Evolutionary conservation across 108 stramenopile species (phyloP).

Genomic region (Schizochytrium sp.): DNA sequence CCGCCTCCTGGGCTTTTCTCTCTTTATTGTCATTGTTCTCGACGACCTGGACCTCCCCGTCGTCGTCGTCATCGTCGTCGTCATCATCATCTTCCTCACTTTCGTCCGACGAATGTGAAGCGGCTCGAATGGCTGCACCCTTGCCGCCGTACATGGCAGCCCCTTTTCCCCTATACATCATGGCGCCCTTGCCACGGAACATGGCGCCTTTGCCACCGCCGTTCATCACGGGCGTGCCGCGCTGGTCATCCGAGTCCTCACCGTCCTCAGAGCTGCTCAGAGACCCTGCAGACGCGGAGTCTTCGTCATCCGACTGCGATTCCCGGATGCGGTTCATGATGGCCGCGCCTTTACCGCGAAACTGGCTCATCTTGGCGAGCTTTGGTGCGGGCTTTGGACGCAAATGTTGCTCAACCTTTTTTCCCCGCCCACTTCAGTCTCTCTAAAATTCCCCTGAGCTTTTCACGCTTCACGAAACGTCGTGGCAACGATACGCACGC

Average conservation of each 20-base stretch:
- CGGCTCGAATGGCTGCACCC: neutral
- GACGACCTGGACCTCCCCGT: neutral
- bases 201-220: neutral
- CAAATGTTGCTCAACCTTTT: too few species aligned
- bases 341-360: neutral
- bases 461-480: too few species aligned
- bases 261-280: neutral
- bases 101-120: neutral
- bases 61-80: neutral
- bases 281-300: neutral
- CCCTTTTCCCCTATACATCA: neutral
- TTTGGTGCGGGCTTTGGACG: too few species aligned
- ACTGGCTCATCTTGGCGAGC: neutral
- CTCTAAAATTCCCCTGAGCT: too few species aligned
- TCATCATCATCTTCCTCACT: neutral
- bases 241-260: neutral
- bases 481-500: too few species aligned
- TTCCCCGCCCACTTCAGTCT: too few species aligned
- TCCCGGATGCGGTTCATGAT: neutral
- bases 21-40: neutral
- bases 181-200: neutral
- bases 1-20: too few species aligned
- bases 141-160: neutral
- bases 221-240: neutral
- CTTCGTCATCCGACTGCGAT: neutral